Conservation (phyloP, 768 basidiomycete genomes). For the Rhizopogon vulgaris region DNA sequence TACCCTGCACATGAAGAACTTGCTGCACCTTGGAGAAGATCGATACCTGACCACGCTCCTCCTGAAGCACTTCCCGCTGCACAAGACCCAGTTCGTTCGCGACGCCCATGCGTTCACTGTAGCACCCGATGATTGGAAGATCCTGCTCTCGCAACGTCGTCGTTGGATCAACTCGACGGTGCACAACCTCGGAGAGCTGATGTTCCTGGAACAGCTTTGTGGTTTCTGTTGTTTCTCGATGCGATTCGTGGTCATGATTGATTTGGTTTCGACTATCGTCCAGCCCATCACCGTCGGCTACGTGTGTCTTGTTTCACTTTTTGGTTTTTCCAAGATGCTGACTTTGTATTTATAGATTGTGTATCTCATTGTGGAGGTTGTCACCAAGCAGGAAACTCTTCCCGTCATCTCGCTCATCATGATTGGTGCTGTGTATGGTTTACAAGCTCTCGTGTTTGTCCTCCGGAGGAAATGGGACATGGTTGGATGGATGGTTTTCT, state of each 20-base stretch:
- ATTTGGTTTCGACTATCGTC: constrained; percentile 80
- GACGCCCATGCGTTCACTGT: constrained; percentile 94
- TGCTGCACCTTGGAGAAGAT: constrained; percentile 97
- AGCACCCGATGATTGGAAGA: constrained; percentile 93
- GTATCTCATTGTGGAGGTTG: constrained; percentile 81
- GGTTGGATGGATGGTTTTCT: constrained; percentile 97
- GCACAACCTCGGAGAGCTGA: constrained; percentile 90
- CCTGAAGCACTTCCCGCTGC: constrained; percentile 89
- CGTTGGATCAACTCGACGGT: constrained; percentile 99
- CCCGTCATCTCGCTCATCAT: constrained; percentile 84
- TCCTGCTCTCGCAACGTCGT: constrained; percentile 91
- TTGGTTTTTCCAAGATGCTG: neutral
- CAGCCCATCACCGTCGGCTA: constrained; percentile 87
- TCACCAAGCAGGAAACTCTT: constrained; percentile 56
- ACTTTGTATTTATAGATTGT: constrained; percentile 50
- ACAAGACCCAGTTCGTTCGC: constrained; percentile 93
- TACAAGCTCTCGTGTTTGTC: constrained; percentile 89
- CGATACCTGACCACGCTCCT: constrained; percentile 95
- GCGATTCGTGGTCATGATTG: constrained; percentile 97
- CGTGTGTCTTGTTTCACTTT: constrained; percentile 41
- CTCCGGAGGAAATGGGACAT: constrained; percentile 96
- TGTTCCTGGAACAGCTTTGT: constrained; percentile 87
- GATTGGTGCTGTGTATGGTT: constrained; percentile 91
- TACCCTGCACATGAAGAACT: constrained; percentile 97
- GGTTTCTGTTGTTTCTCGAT: constrained; percentile 99